Evolutionary conservation across 176 grass and related monocot genomes (phyloP), one percentile per base, ranked within the genome.

Genomic region (Juncus inflexus): DNA sequence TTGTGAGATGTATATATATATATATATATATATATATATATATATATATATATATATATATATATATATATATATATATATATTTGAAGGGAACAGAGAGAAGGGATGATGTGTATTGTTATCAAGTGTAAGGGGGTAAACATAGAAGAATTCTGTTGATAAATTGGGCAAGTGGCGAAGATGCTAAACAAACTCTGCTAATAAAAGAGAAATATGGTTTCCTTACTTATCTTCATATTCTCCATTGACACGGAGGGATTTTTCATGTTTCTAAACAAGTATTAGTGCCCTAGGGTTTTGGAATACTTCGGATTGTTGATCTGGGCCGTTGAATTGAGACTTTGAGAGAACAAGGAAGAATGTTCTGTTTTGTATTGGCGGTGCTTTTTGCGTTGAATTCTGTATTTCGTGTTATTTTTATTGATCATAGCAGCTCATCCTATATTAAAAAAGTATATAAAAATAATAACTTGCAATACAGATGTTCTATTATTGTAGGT

Each of bases 1-100:
- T 9, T 63, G 35, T 70, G 75, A 69, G 64, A 78, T 78, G 69
- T 77, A 40, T 55, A 12, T 15, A 42, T 66, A 41, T 49, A 47
- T 12, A 38, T 68, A 57, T 57, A 12, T 40, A 39, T 12, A 7
- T 53, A 8, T 12, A 38, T 68, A 57, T 57, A 12, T 40, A 39
- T 12, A 7, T 53, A 40, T 55, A 12, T 15, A 42, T 66, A 41
- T 49, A 47, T 77, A 40, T 55, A 12, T 15, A 42, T 66, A 41
- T 49, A 47, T n/a, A n/a, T n/a, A n/a, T n/a, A n/a, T n/a, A n/a
- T 10, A 37, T 12, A 38, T 68, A 57, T 57, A 12, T 40, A 39
- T 12, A 7, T 53, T 67, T 53, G 35, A 53, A 52, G 8, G 50
- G 63, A 66, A 11, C 28, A 19, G 43, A 54, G 65, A 55, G 36